Percentiles rank a stretch among this genome's conserved stretches.
These are phyloP conservation scores for Hibiscus tridactylites DNA, from an alignment of 345 rosid genomes.

Conservation along the genomic window DNA sequence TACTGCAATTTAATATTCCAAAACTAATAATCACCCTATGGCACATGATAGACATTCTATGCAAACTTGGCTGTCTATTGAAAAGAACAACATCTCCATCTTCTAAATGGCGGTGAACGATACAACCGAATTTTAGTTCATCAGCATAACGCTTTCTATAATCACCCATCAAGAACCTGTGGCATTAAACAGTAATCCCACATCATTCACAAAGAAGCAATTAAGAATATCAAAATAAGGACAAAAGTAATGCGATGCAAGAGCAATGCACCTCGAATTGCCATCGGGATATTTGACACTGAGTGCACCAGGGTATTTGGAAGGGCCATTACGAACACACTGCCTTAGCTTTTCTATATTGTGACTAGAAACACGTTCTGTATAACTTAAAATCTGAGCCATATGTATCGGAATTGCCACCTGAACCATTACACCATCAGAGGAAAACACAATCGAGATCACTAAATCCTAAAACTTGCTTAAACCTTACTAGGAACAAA, in stretches of 20 bases:
- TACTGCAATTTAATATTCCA: background rate
- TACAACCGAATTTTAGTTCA: conserved; percentile 65
- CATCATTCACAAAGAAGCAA: conserved; percentile 10
- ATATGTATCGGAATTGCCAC: conserved; percentile 87
- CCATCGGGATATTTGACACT: conserved; percentile 73
- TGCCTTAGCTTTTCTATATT: conserved; percentile 92
- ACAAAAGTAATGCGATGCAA: background rate
- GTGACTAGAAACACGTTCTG: conserved; percentile 79
- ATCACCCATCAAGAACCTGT: conserved; percentile 63
- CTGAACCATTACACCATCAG: conserved; percentile 25
- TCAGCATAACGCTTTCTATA: conserved; percentile 82
- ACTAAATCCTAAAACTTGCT: background rate
- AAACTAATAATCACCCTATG: conserved; percentile 61
- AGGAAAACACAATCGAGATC: background rate
- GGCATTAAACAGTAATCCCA: conserved; percentile 15
- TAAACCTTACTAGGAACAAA: conserved; percentile 14
- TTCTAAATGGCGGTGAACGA: conserved; percentile 95
- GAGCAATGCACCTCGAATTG: conserved; percentile 27
- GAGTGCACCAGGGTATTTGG: conserved; percentile 91
- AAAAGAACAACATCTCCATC: conserved; percentile 96
- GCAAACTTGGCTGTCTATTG: conserved; percentile 97
- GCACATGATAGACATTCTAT: conserved; percentile 99
- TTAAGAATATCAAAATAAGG: conserved; percentile 9
- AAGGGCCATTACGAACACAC: conserved; percentile 80
- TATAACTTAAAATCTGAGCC: conserved; percentile 86